Evolutionary conservation across 2,329 filamentous ascomycete species (phyloP), one percentile per base, ranked within the genome.

Genomic region (Cladosporium velox): DNA sequence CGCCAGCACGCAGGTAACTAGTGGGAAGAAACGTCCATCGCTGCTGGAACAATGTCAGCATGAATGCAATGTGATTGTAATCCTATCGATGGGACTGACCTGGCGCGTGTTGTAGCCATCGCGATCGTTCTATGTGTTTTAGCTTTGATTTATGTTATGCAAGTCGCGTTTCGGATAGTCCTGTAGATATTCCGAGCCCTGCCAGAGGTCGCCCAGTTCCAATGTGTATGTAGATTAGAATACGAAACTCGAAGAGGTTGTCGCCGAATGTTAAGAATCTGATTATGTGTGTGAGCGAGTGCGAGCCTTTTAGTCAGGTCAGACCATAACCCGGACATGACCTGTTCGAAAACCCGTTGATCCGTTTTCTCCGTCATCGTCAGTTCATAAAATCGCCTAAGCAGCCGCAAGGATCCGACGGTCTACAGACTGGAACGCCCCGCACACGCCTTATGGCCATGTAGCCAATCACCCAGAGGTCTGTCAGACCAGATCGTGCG

Each of bases 331-430:
- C 32, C 51, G 51, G 35, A 32, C 49, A 30, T 59, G 32, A 38
- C 57, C 24, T 59, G 57, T 44, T 59, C 57, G 38, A 38, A 59
- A 47, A 32, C 41, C 57, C 57, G 57, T 18, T 28, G 14, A 47
- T 59, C 57, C 57, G 57, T 59, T 38, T 57, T 52, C 61, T 64
- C 61, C 61, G 61, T 64, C 61, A 64, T 64, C 61, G 38, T 64
- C 51, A 57, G 32, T 38, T 35, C 57, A 59, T 59, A 59, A 59
- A 59, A 59, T 30, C 34, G 57, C 57, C 35, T 30, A 47, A 32
- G 57, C 57, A 59, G 35, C 57, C 35, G 57, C 57, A 38, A 59
- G 57, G 38, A 59, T 47, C 38, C 57, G 57, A 24, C 35, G 34
- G 24, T 41, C 32, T 18, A 47, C 57, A 59, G 11, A 18, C 15